These are phyloP conservation scores for Penstemon eatonii DNA, from an alignment of 257 asterid species.

Conservation along the genomic window DNA sequence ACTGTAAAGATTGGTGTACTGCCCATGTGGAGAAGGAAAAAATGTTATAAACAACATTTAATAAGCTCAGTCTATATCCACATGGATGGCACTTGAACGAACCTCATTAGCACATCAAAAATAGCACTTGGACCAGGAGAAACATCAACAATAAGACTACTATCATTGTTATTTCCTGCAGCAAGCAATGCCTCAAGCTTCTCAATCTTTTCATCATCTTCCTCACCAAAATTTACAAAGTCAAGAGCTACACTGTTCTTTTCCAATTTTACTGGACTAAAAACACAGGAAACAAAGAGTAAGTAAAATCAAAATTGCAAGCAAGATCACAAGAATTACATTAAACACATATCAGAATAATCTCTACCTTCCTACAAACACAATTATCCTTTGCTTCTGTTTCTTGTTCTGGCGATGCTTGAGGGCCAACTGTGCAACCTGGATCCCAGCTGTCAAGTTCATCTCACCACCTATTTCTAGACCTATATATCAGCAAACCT, in stretches of 20 bases:
- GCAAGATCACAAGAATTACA: background rate
- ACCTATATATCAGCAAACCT: slow-evolving; percentile 44
- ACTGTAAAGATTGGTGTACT: slow-evolving; percentile 77
- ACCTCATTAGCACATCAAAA: slow-evolving; percentile 96
- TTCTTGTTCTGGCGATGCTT: slow-evolving; percentile 99
- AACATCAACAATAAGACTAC: slow-evolving; percentile 88
- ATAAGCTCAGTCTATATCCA: slow-evolving; percentile 11
- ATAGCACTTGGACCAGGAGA: slow-evolving; percentile 94
- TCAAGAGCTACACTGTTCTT: slow-evolving; percentile 98
- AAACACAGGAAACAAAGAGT: slow-evolving; percentile 24
- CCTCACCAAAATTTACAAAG: slow-evolving; percentile 95
- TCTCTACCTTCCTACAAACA: slow-evolving; percentile 87
- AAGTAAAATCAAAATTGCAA: slow-evolving; percentile 1
- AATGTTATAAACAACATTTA: background rate
- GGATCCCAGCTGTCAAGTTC: slow-evolving; percentile 95
- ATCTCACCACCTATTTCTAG: slow-evolving; percentile 89
- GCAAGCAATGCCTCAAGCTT: slow-evolving; percentile 90
- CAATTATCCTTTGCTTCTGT: slow-evolving; percentile 95
- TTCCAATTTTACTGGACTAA: slow-evolving; percentile 89
- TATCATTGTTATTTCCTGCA: slow-evolving; percentile 89
- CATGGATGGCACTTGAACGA: slow-evolving; percentile 15
- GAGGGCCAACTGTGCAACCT: slow-evolving; percentile 96
- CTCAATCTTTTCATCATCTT: slow-evolving; percentile 84
- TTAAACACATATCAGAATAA: slow-evolving; percentile 10
- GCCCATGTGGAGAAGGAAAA: slow-evolving; percentile 25